Percentiles rank a stretch among this genome's conserved stretches.
phyloP scores from a whole-genome alignment of 129 eudicot genomes.

The Chrysanthemum lavandulifolium region DNA sequence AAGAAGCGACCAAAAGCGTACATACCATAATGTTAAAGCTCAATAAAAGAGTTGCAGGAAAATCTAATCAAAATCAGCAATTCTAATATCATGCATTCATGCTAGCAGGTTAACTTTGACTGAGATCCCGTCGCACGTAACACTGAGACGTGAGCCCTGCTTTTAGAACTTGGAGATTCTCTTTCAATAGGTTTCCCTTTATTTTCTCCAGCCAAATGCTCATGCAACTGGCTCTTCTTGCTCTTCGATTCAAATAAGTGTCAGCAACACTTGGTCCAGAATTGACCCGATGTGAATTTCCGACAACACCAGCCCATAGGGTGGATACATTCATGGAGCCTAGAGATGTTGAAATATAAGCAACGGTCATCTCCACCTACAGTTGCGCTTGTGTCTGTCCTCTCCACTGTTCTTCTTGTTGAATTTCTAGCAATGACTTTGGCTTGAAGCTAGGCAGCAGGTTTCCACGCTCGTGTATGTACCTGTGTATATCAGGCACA shows the following conservation, averaged over 20 bases:
- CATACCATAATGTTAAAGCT: no score
- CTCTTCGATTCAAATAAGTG: constrained; percentile 31
- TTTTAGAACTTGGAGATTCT: not conserved
- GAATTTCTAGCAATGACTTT: constrained; percentile 80
- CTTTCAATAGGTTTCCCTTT: constrained; percentile 45
- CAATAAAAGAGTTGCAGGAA: no score
- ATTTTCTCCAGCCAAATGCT: constrained; percentile 49
- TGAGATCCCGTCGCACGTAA: not conserved
- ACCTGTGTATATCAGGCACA: constrained; percentile 25
- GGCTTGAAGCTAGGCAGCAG: constrained; percentile 90
- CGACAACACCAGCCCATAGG: constrained; percentile 69
- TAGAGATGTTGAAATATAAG: constrained; percentile 58
- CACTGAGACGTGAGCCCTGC: no score
- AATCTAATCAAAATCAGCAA: no score
- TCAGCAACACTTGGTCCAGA: constrained; percentile 28
- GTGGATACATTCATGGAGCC: constrained; percentile 46
- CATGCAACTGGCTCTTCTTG: constrained; percentile 63
- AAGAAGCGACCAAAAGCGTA: no score
- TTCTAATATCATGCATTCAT: no score
- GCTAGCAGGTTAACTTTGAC: no score
- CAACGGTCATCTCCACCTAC: constrained; percentile 36
- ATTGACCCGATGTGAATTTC: constrained; percentile 37
- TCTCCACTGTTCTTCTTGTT: constrained; percentile 83
- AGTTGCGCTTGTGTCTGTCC: constrained; percentile 26
- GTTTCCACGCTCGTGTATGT: constrained; percentile 80